Evolutionary conservation across 345 rosid species (phyloP).

Genomic region (Dipteronia sinensis): DNA sequence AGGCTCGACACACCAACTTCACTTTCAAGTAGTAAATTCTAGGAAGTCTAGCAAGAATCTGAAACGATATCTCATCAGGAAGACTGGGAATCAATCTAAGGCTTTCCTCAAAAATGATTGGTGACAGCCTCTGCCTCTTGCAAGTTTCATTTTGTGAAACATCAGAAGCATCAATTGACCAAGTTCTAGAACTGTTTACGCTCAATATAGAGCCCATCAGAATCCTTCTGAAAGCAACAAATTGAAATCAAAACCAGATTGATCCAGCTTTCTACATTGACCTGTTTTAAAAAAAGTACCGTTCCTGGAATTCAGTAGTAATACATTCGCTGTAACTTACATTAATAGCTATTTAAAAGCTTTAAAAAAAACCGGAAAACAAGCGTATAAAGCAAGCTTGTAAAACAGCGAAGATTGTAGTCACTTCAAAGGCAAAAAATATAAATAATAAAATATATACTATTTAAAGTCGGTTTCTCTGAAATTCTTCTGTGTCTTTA

Average conservation of each 20-base stretch:
- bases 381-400: background rate
- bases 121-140: slow-evolving; percentile 50
- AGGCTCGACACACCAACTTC: slow-evolving; percentile 59
- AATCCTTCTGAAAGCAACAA: slow-evolving; percentile 7
- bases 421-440: background rate
- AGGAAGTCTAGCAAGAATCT: slow-evolving; percentile 85
- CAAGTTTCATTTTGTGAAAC: slow-evolving; percentile 29
- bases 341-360: background rate
- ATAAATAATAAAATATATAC: background rate
- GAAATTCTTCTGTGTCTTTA: background rate
- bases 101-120: slow-evolving; percentile 36
- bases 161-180: background rate
- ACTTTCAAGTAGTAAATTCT: slow-evolving; percentile 59
- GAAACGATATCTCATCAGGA: slow-evolving; percentile 84
- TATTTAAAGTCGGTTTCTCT: background rate
- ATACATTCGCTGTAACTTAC: background rate
- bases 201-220: slow-evolving; percentile 21
- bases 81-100: slow-evolving; percentile 64
- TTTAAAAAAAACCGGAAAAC: background rate
- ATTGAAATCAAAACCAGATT: background rate
- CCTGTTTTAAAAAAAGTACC: background rate
- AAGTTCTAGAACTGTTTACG: background rate
- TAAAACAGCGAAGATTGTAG: background rate
- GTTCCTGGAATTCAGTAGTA: background rate
- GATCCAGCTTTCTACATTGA: slow-evolving; percentile 3